Conservation (phyloP, 768 basidiomycete genomes). For the Lactarius evosmus region DNA sequence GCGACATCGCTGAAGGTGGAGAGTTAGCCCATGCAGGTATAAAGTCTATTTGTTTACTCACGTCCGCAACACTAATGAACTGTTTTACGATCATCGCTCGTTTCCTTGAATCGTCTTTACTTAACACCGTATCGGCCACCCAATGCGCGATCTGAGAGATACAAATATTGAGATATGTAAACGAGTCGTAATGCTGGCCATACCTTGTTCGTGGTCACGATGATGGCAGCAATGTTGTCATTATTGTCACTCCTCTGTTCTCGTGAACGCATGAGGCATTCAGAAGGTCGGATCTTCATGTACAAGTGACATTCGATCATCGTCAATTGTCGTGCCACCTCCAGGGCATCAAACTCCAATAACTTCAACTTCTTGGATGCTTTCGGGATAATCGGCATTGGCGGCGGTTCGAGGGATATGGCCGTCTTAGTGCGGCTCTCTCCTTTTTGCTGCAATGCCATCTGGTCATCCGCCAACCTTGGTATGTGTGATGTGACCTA, state of each 20-base stretch:
- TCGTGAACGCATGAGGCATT: conserved; percentile 82
- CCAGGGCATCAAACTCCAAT: conserved; percentile 81
- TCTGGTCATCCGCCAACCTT: conserved; percentile 7
- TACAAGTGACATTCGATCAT: conserved; percentile 86
- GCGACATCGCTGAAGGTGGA: conserved; percentile 68
- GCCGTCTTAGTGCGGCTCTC: conserved; percentile 56
- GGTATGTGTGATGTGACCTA: conserved; percentile 41
- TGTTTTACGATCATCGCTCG: conserved; percentile 83
- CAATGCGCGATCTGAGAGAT: conserved; percentile 77
- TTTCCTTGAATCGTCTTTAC: conserved; percentile 76
- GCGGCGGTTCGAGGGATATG: conserved; percentile 58
- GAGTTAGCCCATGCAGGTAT: conserved; percentile 16
- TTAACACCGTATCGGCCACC: conserved; percentile 84
- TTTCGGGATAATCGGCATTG: conserved; percentile 73
- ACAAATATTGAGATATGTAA: background rate
- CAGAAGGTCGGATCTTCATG: conserved; percentile 83
- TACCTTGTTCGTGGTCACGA: conserved; percentile 84
- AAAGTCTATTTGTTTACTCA: conserved; percentile 41
- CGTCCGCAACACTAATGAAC: conserved; percentile 88
- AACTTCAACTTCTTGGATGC: conserved; percentile 71
- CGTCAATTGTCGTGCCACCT: conserved; percentile 90
- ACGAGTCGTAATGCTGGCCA: background rate
- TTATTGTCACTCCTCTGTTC: conserved; percentile 67
- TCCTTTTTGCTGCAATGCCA: conserved; percentile 45
- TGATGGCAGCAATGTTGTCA: conserved; percentile 85